Base-by-base conservation (phyloP, 176 grass and related monocot genomes). In the Pontederia crassipes region DNA sequence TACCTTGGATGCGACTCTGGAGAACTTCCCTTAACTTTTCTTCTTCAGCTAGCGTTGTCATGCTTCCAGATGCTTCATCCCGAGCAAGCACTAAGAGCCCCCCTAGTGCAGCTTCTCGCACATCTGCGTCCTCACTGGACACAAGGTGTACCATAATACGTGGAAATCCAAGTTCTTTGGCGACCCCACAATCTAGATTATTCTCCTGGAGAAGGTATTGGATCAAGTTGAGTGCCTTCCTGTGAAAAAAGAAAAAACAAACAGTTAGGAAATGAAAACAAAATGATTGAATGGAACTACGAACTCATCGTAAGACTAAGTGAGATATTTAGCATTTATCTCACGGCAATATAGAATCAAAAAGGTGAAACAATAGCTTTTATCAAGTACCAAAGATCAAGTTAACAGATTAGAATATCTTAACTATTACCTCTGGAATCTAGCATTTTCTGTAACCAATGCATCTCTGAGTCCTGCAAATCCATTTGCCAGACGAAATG, bases 401-500 rank as follows among this genome's bases (percentile, higher is more conserved):
- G 11, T 6, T 4, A 54, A 54, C 12, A 54, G 51, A 54, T 12
- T 4, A 16, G 9, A 54, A 54, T 15, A 58, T 50, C 14, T 73
- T 47, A 56, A 12, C 46, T 11, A 47, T 26, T 64, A 95, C 90
- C 86, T 89, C 53, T 95, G 86, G 73, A 90, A 96, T 73, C 80
- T 95, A 52, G 69, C 67, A 65, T 65, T 67, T 28, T 87, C 83
- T 56, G 83, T 80, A 74, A 61, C 81, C 67, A 96, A 79, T 29
- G 91, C 91, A 58, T 90, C 86, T 77, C 77, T 77, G 28, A 87
- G 68, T 35, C 91, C 91, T 51, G 83, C 58, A 71, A 87, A 90
- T 48, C 86, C 83, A 75, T 95, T 90, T 50, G 86, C 75, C 60
- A 87, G 75, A 66, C 81, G 78, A 77, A 96, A 96, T 67, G 92